Base-by-base conservation (phyloP, 2,329 filamentous ascomycete genomes). In the Trichoderma sp. region DNA sequence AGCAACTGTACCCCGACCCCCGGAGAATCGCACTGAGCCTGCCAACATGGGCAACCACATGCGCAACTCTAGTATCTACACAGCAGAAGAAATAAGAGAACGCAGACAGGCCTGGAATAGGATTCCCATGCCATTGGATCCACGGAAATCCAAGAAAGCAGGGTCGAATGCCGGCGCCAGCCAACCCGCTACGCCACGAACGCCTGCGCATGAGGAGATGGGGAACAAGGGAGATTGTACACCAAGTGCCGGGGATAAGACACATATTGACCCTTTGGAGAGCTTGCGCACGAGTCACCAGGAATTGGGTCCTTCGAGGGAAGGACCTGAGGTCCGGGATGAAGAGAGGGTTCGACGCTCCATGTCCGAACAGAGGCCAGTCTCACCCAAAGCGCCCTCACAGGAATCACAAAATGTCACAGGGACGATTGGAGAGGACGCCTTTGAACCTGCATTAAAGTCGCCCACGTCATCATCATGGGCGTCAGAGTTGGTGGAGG, bases 81-180 rank as follows among this genome's bases (percentile, higher is more conserved):
- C 75, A 14, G 69, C 72, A 51, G 67, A 73, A 55, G 68, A 77
- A 63, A 74, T 76, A 41, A 71, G 72, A 67, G 69, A 68, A 45
- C 72, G 75, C 63, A 72, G 69, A 66, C 69, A 71, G 70, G 71
- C 70, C 59, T 76, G 74, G 74, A 69, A 74, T 71, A 75, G 71
- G 64, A 77, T 77, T 67, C 67, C 72, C 45, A 73, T 76, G 73
- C 75, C 76, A 51, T 65, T 75, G 62, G 67, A 70, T 64, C 72
- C 68, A 57, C 69, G 60, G 45, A 66, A 62, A 48, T 65, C 57
- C 66, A 65, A 61, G 39, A 69, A 62, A 64, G 43, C 57, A 63
- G 57, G 43, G 52, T 24, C 45, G 14, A 17, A 47, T 26, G 28
- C 21, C 41, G 41, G 14, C 17, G 24, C 57, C 50, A 34, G 45